A percentile compares a stretch with the other conserved stretches of the same genome.
phyloP scores from a whole-genome alignment of 192 early-diverging fungal genomes.

The Gonapodya prolifera region DNA sequence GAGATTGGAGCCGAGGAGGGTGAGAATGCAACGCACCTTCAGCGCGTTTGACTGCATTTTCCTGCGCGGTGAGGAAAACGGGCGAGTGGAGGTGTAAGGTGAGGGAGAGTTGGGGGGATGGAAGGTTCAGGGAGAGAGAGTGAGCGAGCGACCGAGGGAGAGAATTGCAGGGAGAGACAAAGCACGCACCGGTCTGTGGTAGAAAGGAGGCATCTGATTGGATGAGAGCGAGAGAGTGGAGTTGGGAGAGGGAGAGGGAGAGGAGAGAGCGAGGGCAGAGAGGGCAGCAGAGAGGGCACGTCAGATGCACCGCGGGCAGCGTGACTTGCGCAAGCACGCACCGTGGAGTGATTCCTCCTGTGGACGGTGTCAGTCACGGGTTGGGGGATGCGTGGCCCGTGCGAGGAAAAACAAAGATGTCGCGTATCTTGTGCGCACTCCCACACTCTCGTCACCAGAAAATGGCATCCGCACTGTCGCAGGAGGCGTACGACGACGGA shows the following conservation, averaged over 20 bases:
- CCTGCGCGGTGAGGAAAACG: slow-evolving; percentile 27
- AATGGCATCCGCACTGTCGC: background rate
- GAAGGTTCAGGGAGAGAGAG: background rate
- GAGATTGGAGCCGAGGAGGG: background rate
- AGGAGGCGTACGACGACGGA: background rate
- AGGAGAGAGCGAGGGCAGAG: too few relatives aligned
- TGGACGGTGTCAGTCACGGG: too few relatives aligned
- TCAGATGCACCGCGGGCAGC: too few relatives aligned
- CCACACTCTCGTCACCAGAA: background rate
- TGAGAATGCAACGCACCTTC: slow-evolving; percentile 42
- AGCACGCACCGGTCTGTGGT: background rate
- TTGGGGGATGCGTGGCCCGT: too few relatives aligned
- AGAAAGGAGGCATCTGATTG: background rate
- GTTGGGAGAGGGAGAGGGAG: background rate
- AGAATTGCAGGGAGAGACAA: background rate
- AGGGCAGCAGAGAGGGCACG: background rate
- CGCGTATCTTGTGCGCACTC: too few relatives aligned
- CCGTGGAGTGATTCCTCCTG: too few relatives aligned
- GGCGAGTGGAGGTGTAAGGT: background rate
- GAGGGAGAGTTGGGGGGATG: background rate
- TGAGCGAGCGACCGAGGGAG: too few relatives aligned
- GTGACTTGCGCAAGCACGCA: too few relatives aligned
- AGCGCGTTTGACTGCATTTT: slow-evolving; percentile 79
- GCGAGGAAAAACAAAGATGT: too few relatives aligned
- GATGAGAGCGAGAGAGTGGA: background rate